A percentile compares a stretch with the other conserved stretches of the same genome.
These are phyloP conservation scores for Lactarius hatsudake DNA, from an alignment of 768 basidiomycete genomes.

Conservation along the genomic window DNA sequence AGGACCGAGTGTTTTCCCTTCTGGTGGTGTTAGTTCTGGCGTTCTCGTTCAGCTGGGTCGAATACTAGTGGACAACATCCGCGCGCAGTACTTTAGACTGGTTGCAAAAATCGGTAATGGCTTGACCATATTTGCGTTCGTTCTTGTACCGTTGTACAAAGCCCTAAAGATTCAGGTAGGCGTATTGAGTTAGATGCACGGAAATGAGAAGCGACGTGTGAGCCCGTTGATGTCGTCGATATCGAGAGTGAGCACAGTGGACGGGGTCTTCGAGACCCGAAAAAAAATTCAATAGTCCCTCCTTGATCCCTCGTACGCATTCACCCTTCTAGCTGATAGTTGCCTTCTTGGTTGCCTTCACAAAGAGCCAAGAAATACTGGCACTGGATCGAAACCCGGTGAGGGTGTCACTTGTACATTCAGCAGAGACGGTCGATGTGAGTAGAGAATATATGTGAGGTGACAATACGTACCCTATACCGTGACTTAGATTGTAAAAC, in stretches of 20 bases:
- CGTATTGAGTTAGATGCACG: conserved; percentile 2
- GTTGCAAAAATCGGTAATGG: conserved; percentile 54
- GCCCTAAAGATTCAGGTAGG: conserved; percentile 35
- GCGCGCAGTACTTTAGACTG: conserved; percentile 48
- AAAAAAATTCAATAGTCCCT: conserved; percentile 39
- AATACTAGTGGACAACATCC: conserved; percentile 55
- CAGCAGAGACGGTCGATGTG: background rate
- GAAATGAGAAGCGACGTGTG: conserved; percentile 36
- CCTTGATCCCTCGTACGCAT: conserved; percentile 56
- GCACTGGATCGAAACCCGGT: conserved; percentile 46
- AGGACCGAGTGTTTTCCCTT: conserved; percentile 50
- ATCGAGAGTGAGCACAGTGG: conserved; percentile 6
- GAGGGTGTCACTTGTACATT: conserved; percentile 46
- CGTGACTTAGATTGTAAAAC: conserved; percentile 9
- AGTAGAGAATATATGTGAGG: background rate
- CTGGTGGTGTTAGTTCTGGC: conserved; percentile 47
- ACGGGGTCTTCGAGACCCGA: background rate
- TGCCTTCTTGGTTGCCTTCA: conserved; percentile 54
- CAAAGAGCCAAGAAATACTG: background rate
- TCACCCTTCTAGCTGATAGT: conserved; percentile 59
- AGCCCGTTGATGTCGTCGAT: conserved; percentile 47
- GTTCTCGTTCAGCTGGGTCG: conserved; percentile 66
- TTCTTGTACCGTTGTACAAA: conserved; percentile 60
- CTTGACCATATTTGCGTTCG: conserved; percentile 60
- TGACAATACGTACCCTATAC: conserved; percentile 13